Conservation (phyloP, 192 early-diverging fungal genomes). For the Mortierella alpina region DNA sequence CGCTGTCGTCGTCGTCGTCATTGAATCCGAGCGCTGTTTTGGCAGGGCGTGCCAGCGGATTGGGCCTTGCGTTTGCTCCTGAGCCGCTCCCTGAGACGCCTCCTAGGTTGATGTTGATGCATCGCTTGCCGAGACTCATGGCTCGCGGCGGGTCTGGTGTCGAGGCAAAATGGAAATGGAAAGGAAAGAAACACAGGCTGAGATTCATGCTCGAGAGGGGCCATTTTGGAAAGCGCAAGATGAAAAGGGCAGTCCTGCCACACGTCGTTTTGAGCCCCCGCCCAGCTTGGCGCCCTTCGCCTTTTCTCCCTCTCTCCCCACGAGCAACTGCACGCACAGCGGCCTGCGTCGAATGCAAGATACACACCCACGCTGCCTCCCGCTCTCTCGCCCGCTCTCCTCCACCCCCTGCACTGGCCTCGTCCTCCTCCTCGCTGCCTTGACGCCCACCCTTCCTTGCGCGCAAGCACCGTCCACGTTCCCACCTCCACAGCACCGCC, state of each 20-base stretch:
- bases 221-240: not conserved
- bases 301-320: not conserved
- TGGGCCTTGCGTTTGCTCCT: constrained; percentile 9
- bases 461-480: not conserved
- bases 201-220: not conserved
- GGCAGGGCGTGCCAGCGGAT: constrained; percentile 21
- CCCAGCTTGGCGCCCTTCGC: no score
- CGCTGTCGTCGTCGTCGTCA: constrained; percentile 25
- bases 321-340: not conserved
- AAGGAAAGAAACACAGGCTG: no score
- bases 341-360: not conserved
- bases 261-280: not conserved
- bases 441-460: not conserved
- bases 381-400: no score
- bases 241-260: not conserved
- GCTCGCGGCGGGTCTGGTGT: not conserved
- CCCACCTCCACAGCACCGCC: not conserved
- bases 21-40: constrained; percentile 39
- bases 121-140: constrained; percentile 47
- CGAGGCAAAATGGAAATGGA: no score
- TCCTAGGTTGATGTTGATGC: constrained; percentile 40
- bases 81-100: not conserved
- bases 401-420: no score
- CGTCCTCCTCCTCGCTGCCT: not conserved
- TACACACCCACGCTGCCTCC: no score